Evolutionary conservation across 2,329 filamentous ascomycete genomes (phyloP).

Genomic region (Trichoderma sp.): DNA sequence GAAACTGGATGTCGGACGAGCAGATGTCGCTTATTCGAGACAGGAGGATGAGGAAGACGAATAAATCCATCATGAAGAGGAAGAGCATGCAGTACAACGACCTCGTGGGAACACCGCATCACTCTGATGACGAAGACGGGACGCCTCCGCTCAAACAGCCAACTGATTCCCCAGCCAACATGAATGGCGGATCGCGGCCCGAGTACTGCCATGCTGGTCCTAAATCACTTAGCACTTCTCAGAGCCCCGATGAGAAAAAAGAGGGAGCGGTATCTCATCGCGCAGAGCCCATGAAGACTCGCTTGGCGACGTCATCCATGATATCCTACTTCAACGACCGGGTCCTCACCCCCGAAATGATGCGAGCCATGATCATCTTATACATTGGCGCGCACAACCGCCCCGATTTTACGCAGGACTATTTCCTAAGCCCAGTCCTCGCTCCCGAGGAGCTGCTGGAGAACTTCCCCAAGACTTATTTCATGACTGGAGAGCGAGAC

Average conservation of each 20-base stretch:
- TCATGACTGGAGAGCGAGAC: slow-evolving; percentile 91
- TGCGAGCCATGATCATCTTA: slow-evolving; percentile 97
- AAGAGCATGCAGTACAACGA: slow-evolving; percentile 89
- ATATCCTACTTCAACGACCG: slow-evolving; percentile 98
- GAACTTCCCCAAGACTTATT: slow-evolving; percentile 90
- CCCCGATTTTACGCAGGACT: slow-evolving; percentile 89
- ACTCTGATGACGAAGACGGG: slow-evolving; percentile 71
- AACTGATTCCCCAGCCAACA: slow-evolving; percentile 37
- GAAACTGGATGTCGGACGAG: slow-evolving; percentile 98
- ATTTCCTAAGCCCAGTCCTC: slow-evolving; percentile 82
- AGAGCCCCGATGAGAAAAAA: slow-evolving; percentile 23
- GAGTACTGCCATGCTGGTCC: slow-evolving; percentile 52
- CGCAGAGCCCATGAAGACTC: slow-evolving; percentile 66
- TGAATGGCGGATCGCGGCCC: slow-evolving; percentile 32
- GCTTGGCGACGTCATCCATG: slow-evolving; percentile 94
- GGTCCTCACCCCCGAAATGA: slow-evolving; percentile 94
- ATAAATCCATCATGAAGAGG: slow-evolving; percentile 71
- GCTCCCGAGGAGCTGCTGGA: slow-evolving; percentile 81
- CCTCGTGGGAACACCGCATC: slow-evolving; percentile 77
- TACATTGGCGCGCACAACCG: slow-evolving; percentile 93
- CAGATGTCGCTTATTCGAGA: slow-evolving; percentile 94
- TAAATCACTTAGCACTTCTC: slow-evolving; percentile 28
- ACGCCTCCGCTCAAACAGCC: slow-evolving; percentile 35
- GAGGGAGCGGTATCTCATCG: slow-evolving; percentile 47
- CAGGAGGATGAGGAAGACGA: slow-evolving; percentile 72